A percentile compares a stretch with the other conserved stretches of the same genome.
These are phyloP conservation scores for Aspergillus fumigatiaffinis DNA, from an alignment of 2,329 filamentous ascomycete species.

Conservation along the genomic window DNA sequence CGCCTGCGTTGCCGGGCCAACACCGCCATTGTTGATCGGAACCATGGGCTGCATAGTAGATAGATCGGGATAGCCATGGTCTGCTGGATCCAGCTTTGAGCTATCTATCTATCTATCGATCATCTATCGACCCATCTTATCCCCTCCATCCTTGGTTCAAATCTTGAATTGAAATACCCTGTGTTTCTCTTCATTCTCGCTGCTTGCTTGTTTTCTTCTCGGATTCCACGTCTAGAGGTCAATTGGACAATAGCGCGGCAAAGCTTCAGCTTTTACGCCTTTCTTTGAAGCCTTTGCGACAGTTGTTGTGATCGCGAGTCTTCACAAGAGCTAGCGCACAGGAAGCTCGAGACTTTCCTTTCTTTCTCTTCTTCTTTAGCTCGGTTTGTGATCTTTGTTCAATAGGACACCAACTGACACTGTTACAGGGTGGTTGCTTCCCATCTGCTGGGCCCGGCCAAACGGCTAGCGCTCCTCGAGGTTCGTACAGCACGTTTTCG, in stretches of 20 bases:
- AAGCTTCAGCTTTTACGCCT: slow-evolving; percentile 5
- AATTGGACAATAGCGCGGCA: neutral
- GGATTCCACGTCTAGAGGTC: slow-evolving; percentile 4
- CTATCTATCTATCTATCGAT: slow-evolving; percentile 24
- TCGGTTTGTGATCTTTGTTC: slow-evolving; percentile 31
- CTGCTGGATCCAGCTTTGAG: slow-evolving; percentile 9
- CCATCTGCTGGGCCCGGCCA: slow-evolving; percentile 44
- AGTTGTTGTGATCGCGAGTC: neutral
- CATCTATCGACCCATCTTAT: slow-evolving; percentile 20
- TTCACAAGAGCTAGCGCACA: slow-evolving; percentile 5
- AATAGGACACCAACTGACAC: slow-evolving; percentile 44
- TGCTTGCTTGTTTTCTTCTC: slow-evolving; percentile 1
- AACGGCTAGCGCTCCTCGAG: slow-evolving; percentile 82
- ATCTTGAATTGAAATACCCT: slow-evolving; percentile 25
- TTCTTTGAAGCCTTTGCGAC: neutral
- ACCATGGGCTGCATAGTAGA: slow-evolving; percentile 24
- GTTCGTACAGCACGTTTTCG: slow-evolving; percentile 39
- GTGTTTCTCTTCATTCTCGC: slow-evolving; percentile 18
- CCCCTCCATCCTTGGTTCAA: slow-evolving; percentile 13
- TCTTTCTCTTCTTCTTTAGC: slow-evolving; percentile 10
- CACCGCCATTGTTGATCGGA: slow-evolving; percentile 37
- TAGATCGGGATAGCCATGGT: slow-evolving; percentile 27
- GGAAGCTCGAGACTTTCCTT: slow-evolving; percentile 1
- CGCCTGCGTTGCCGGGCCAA: slow-evolving; percentile 36
- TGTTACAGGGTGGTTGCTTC: slow-evolving; percentile 56